A percentile compares a stretch with the other conserved stretches of the same genome.
These are phyloP conservation scores for Pythium rhizo-oryzae DNA, from an alignment of 352 stramenopile species.

Conservation along the genomic window DNA sequence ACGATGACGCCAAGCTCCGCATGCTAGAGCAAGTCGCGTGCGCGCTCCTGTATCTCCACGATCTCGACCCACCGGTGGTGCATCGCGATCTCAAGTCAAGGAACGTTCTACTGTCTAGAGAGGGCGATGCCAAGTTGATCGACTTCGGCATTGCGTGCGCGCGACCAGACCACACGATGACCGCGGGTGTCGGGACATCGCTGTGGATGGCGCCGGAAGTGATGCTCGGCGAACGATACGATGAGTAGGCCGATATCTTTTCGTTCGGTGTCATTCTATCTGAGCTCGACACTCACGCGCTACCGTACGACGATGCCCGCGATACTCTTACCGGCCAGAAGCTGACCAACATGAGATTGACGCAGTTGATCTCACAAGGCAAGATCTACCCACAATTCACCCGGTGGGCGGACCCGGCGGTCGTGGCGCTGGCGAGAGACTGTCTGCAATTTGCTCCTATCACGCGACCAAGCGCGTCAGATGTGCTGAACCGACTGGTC, in stretches of 20 bases:
- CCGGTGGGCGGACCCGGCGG: neutral
- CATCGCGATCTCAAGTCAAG: conserved; percentile 30
- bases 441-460: neutral
- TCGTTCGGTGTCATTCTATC: conserved; percentile 16
- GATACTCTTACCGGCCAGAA: too few relatives aligned
- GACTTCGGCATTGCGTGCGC: conserved; percentile 40
- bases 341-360: neutral
- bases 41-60: conserved; percentile 2
- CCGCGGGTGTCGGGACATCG: neutral
- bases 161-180: conserved; percentile 19
- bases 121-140: conserved; percentile 40
- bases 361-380: neutral
- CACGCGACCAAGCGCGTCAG: neutral
- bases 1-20: conserved; percentile 16
- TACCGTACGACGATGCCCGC: neutral
- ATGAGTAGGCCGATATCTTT: conserved; percentile 20
- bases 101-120: conserved; percentile 33
- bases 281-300: conserved; percentile 9
- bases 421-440: neutral
- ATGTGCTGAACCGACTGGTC: neutral
- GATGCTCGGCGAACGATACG: conserved; percentile 24
- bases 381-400: neutral
- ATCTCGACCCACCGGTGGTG: conserved; percentile 27
- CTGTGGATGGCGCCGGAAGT: conserved; percentile 21
- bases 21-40: conserved; percentile 32